A percentile compares a stretch with the other conserved stretches of the same genome.
Evolutionary conservation across 129 eudicot genomes (phyloP).

Genomic region (Lactuca saligna): DNA sequence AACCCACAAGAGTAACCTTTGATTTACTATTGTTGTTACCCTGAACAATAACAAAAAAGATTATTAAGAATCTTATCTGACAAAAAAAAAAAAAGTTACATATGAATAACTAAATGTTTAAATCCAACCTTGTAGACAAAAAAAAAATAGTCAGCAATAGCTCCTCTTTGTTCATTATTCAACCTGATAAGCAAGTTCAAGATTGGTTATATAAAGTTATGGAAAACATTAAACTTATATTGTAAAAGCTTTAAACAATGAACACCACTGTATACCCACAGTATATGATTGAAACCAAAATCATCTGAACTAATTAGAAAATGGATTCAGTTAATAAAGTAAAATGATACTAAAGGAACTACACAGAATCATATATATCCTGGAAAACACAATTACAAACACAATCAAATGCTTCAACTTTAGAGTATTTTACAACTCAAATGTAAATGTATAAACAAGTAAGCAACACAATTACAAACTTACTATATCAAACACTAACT

Average conservation of each 20-base stretch:
- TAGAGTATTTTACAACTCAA: no score
- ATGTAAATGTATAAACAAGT: no score
- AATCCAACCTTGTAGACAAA: constrained; percentile 75
- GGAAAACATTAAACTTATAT: neutral
- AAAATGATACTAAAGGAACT: no score
- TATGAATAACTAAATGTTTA: neutral
- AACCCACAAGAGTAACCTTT: constrained; percentile 60
- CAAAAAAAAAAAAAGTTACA: neutral
- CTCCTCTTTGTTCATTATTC: constrained; percentile 79
- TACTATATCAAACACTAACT: constrained; percentile 90
- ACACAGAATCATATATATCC: no score
- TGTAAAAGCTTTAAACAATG: constrained; percentile 56
- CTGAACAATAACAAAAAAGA: constrained; percentile 34
- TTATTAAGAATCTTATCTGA: neutral
- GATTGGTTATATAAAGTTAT: constrained; percentile 7
- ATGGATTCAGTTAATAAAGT: neutral
- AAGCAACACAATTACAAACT: constrained; percentile 30
- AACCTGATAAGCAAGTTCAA: constrained; percentile 50
- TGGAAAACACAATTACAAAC: no score
- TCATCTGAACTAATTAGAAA: constrained; percentile 58
- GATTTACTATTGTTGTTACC: constrained; percentile 68
- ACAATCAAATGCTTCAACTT: no score
- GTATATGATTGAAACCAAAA: constrained; percentile 88
- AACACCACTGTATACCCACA: constrained; percentile 98
- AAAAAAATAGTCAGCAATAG: constrained; percentile 84